Evolutionary conservation across 208 protist genomes (phyloP), one percentile per base, ranked within the genome.

Genomic region (Trypanosoma platydactyli): DNA sequence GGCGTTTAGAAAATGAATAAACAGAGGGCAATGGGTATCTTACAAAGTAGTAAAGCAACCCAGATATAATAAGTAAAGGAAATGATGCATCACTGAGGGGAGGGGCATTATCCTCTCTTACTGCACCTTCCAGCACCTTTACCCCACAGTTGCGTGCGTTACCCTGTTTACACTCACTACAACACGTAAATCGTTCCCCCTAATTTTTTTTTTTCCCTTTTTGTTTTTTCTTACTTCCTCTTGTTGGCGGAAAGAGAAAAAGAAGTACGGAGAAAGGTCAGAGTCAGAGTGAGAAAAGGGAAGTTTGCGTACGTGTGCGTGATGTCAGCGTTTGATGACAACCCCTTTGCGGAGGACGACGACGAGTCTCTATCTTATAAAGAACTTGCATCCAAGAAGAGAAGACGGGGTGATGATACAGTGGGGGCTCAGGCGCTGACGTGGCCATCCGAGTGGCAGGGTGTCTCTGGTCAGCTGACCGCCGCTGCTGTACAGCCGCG

Each of bases 291-390:
- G 33, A 38, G 5, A 9, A 11, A 38, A 9, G 9, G 33, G 33
- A 38, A 38, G 33, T 48, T 44, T 44, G 44, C 44, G 44, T 22
- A 3, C 41, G 42, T 54, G 5, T 64, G 53, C 6, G 30, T 45
- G 44, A 66, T 72, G 71, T 71, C 54, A 22, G 71, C 50, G 20
- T 88, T 90, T 75, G 83, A 87, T 18, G 77, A 85, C 16, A 93
- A 90, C 29, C 83, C 84, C 5, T 83, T 93, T 30, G 87, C 87
- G 4, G 83, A 88, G 45, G 80, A 89, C 42, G 81, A 81, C 49
- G 73, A 79, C 20, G 71, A 67, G 64, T 27, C 53, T 0, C 38
- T 35, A 5, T 1, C 44, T 42, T 30, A 9, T 2, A 2, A 18
- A n/a, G 50, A 54, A 5, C 29, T 46, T 25, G 27, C 42, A 3